Percentiles rank a stretch among this genome's conserved stretches.
phyloP scores from a whole-genome alignment of 2,329 filamentous ascomycete genomes.

The Colletotrichum cuscutae region DNA sequence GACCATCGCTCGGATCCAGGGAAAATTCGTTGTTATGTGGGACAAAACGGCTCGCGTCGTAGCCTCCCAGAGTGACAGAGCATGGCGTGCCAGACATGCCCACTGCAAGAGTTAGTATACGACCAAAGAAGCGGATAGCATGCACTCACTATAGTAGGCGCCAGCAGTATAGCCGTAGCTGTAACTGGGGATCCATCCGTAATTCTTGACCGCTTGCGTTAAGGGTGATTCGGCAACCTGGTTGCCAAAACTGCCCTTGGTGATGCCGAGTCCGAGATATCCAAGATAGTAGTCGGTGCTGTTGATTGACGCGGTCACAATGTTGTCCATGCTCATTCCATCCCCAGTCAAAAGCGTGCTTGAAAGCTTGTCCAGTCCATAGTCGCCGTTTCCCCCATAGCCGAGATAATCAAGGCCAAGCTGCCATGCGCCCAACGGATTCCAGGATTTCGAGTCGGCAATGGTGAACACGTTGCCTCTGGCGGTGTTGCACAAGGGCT shows the following conservation, averaged over 20 bases:
- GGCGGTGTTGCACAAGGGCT: slow-evolving; percentile 61
- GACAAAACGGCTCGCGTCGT: slow-evolving; percentile 71
- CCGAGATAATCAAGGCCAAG: slow-evolving; percentile 70
- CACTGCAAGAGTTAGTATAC: slow-evolving; percentile 45
- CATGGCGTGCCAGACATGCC: slow-evolving; percentile 55
- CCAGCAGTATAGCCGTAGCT: slow-evolving; percentile 83
- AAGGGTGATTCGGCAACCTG: slow-evolving; percentile 62
- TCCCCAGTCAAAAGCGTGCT: slow-evolving; percentile 49
- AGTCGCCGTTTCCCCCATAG: slow-evolving; percentile 70
- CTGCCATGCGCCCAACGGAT: slow-evolving; percentile 67
- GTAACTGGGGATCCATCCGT: slow-evolving; percentile 73
- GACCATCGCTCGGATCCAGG: slow-evolving; percentile 63
- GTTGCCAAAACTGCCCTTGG: slow-evolving; percentile 61
- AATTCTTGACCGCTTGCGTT: slow-evolving; percentile 66
- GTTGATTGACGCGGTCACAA: slow-evolving; percentile 64
- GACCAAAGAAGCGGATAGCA: slow-evolving; percentile 28
- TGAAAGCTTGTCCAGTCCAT: slow-evolving; percentile 65
- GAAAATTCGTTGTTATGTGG: slow-evolving; percentile 70
- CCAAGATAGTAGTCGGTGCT: slow-evolving; percentile 66
- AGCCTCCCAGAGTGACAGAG: slow-evolving; percentile 76
- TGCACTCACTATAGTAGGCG: slow-evolving; percentile 73
- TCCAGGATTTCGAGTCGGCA: slow-evolving; percentile 66
- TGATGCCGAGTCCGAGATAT: slow-evolving; percentile 66
- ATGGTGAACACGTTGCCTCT: slow-evolving; percentile 70
- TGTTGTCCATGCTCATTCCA: slow-evolving; percentile 54